These are phyloP conservation scores for Fusarium irregulare DNA, from an alignment of 2,329 filamentous ascomycete species.

Conservation along the genomic window DNA sequence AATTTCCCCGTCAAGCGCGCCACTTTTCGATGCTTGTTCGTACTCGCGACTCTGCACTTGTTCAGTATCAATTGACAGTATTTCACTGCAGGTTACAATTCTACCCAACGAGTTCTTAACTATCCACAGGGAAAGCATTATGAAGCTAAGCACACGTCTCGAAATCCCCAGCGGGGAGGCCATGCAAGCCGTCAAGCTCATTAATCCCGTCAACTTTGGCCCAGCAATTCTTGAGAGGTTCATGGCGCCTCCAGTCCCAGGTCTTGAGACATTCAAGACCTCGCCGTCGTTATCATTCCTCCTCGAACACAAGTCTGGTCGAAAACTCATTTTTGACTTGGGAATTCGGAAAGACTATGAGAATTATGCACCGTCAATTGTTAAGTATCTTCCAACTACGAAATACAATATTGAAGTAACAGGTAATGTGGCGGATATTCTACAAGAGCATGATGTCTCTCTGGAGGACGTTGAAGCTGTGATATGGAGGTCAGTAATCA, in stretches of 20 bases:
- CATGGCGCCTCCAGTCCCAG: conserved; percentile 53
- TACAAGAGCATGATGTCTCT: conserved; percentile 13
- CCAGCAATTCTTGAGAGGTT: conserved; percentile 53
- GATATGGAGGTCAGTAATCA: conserved; percentile 36
- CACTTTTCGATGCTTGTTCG: not conserved
- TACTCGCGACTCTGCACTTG: not conserved
- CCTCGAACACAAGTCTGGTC: conserved; percentile 46
- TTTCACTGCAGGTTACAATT: not conserved
- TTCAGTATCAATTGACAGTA: not conserved
- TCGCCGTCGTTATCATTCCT: conserved; percentile 48
- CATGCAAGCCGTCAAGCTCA: conserved; percentile 47
- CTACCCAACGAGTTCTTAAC: not conserved
- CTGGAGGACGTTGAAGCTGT: conserved; percentile 33
- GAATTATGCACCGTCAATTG: conserved; percentile 45
- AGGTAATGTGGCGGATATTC: conserved; percentile 43
- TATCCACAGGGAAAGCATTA: not conserved
- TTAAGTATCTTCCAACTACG: conserved; percentile 43
- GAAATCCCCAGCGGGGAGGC: conserved; percentile 21
- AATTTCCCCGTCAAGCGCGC: not conserved
- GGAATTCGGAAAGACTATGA: conserved; percentile 48
- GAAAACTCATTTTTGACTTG: conserved; percentile 48
- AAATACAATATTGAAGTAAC: conserved; percentile 43
- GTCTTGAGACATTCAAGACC: conserved; percentile 48
- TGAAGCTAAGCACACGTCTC: not conserved
- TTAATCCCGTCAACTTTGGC: conserved; percentile 55